phyloP scores from a whole-genome alignment of 345 rosid genomes.

The Geranium rotundifolium region DNA sequence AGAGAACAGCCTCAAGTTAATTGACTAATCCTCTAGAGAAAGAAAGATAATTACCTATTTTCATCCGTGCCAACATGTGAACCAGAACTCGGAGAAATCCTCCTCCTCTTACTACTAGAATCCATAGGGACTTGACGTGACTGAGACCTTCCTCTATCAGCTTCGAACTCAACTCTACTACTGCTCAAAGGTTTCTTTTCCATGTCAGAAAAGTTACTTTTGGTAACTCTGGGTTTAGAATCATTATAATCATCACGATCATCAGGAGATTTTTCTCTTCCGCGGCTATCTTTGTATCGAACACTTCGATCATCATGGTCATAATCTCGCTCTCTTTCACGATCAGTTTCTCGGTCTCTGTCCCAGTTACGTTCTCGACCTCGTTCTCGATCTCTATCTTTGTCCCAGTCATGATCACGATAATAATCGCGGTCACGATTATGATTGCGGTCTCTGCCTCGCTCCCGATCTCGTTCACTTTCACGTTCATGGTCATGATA shows the following conservation, averaged over 20 bases:
- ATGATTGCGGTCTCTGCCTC: conserved; percentile 20
- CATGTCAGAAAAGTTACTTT: conserved; percentile 22
- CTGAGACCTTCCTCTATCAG: conserved; percentile 56
- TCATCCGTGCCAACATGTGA: conserved; percentile 56
- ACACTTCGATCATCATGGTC: conserved; percentile 43
- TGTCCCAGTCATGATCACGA: conserved; percentile 29
- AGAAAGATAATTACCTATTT: conserved; percentile 35
- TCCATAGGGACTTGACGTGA: conserved; percentile 44
- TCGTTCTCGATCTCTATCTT: conserved; percentile 28
- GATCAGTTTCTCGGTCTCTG: conserved; percentile 15
- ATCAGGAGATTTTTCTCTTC: conserved; percentile 60
- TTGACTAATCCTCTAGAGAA: neutral
- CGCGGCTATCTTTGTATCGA: conserved; percentile 51
- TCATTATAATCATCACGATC: conserved; percentile 48
- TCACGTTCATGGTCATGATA: conserved; percentile 29
- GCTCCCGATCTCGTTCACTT: conserved; percentile 19
- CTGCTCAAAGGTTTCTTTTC: conserved; percentile 37
- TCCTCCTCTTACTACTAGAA: conserved; percentile 24
- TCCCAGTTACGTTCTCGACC: conserved; percentile 24
- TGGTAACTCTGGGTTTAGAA: conserved; percentile 29
- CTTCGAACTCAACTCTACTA: conserved; percentile 48
- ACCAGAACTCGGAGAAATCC: conserved; percentile 44
- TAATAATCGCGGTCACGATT: conserved; percentile 24
- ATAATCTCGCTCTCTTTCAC: conserved; percentile 31
- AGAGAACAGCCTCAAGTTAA: neutral